Percentiles rank a stretch among this genome's conserved stretches.
Conservation (phyloP, 2,329 filamentous ascomycete species). For the Diplodia sapinea region DNA sequence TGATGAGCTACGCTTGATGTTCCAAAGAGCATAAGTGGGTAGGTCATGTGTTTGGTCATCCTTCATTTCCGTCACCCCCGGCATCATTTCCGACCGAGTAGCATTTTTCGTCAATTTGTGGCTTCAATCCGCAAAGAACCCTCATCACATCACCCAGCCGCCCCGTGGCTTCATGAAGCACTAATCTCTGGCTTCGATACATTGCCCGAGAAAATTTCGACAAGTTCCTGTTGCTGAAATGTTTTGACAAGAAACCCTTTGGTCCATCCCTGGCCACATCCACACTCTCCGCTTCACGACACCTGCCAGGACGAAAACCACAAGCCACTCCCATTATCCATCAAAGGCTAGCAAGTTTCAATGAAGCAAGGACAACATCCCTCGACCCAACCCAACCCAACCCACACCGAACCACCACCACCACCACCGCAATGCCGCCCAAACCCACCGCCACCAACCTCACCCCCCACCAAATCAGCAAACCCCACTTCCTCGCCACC, state of each 20-base stretch:
- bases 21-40: neutral
- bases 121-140: neutral
- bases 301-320: neutral
- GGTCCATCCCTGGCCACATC: neutral
- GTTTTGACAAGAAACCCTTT: neutral
- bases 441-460: neutral
- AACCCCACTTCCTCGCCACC: slow-evolving; percentile 34
- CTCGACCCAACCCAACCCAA: neutral
- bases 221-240: neutral
- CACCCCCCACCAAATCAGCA: slow-evolving; percentile 4
- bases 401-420: neutral
- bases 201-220: neutral
- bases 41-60: neutral
- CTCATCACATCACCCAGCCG: neutral
- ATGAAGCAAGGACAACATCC: neutral
- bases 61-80: neutral
- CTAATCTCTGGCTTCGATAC: neutral
- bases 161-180: neutral
- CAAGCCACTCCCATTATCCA: neutral
- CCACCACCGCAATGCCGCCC: neutral
- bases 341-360: neutral
- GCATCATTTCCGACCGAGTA: neutral
- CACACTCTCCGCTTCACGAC: neutral
- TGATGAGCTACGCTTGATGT: neutral
- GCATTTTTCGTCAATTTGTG: neutral